Evolutionary conservation across 768 basidiomycete genomes (phyloP).

Genomic region (Suillus hirtellus): DNA sequence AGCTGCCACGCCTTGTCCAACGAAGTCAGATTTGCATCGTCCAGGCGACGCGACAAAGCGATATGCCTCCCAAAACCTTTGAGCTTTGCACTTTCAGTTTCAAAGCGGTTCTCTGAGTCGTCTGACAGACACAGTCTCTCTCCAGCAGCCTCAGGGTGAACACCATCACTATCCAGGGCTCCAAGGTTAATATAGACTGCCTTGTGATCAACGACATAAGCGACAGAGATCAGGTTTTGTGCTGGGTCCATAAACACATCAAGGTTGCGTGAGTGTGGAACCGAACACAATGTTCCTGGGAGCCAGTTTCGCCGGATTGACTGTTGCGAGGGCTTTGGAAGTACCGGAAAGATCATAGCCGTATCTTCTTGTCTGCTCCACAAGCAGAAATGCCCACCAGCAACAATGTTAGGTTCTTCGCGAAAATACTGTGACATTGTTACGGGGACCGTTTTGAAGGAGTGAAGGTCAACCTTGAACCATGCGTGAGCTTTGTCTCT

Average conservation of each 20-base stretch:
- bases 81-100: not conserved
- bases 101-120: rapidly evolving
- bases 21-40: too few species aligned
- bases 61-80: not conserved
- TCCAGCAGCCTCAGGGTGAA: not conserved
- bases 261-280: too few species aligned
- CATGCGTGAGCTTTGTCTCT: not conserved
- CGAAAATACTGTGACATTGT: too few species aligned
- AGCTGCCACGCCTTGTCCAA: not conserved
- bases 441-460: not conserved
- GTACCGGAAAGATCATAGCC: not conserved
- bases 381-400: not conserved
- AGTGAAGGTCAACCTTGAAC: not conserved
- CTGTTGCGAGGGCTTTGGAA: not conserved
- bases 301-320: not conserved
- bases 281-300: not conserved
- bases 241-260: not conserved
- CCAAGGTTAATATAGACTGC: not conserved
- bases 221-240: not conserved
- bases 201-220: not conserved
- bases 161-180: not conserved
- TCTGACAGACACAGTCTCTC: not conserved
- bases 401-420: not conserved
- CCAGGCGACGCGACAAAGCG: not conserved
- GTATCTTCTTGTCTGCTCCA: not conserved